A percentile compares a stretch with the other conserved stretches of the same genome.
Evolutionary conservation across 2,329 filamentous ascomycete species (phyloP).

Genomic region (Blastomyces gilchristii): DNA sequence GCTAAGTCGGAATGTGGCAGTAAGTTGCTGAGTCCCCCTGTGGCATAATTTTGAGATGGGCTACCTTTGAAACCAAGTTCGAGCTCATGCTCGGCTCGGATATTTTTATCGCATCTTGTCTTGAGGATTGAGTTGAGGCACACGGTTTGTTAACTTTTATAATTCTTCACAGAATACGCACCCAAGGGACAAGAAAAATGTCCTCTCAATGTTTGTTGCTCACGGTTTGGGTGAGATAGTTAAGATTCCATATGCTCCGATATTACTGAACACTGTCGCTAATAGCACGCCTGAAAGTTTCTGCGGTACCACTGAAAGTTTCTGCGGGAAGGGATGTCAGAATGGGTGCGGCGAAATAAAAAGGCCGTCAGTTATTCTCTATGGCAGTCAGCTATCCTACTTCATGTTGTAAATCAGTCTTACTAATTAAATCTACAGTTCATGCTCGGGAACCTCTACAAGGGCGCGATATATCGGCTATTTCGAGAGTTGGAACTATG

Average conservation of each 20-base stretch:
- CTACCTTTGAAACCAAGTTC: background rate
- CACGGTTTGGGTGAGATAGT: slow-evolving; percentile 19
- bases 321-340: slow-evolving; percentile 9
- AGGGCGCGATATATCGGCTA: slow-evolving; percentile 24
- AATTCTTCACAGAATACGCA: slow-evolving; percentile 19
- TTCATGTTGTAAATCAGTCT: background rate
- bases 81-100: background rate
- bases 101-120: background rate
- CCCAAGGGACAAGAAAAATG: slow-evolving; percentile 17
- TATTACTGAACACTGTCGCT: background rate
- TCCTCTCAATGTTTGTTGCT: slow-evolving; percentile 32
- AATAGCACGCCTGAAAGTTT: slow-evolving; percentile 1
- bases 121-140: background rate
- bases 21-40: slow-evolving; percentile 1
- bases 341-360: slow-evolving; percentile 6
- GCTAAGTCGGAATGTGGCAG: slow-evolving; percentile 27
- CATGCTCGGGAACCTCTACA: slow-evolving; percentile 6
- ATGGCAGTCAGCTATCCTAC: background rate
- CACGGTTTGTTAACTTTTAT: too few species aligned
- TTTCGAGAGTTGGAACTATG: slow-evolving; percentile 26
- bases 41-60: background rate
- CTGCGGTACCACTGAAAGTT: background rate
- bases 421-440: slow-evolving; percentile 7
- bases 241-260: background rate
- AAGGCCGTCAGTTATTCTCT: slow-evolving; percentile 4